Evolutionary conservation across 306 rosid species (phyloP).

Genomic region (Morella rubra): DNA sequence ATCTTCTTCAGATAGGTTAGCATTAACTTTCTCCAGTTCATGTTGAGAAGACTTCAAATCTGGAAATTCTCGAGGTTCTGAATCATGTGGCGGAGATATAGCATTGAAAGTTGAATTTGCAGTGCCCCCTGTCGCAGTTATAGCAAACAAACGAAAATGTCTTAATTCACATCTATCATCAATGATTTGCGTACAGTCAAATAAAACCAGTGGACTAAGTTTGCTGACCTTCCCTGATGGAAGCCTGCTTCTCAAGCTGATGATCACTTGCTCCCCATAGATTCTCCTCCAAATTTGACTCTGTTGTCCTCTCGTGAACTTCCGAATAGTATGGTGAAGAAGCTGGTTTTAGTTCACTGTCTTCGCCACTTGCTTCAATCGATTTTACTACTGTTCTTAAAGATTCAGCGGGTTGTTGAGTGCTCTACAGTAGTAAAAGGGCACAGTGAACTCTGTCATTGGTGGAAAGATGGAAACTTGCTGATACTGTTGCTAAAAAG

Average conservation of each 20-base stretch:
- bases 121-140: constrained; percentile 41
- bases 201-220: neutral
- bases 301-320: constrained; percentile 29
- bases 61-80: constrained; percentile 35
- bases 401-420: constrained; percentile 29
- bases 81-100: constrained; percentile 25
- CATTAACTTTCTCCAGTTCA: constrained; percentile 24
- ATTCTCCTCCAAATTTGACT: constrained; percentile 27
- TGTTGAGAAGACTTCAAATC: constrained; percentile 23
- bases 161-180: neutral
- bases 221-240: constrained; percentile 51
- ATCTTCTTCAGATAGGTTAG: constrained; percentile 31
- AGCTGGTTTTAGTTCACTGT: constrained; percentile 22
- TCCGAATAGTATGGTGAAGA: constrained; percentile 21
- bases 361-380: constrained; percentile 26
- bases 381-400: constrained; percentile 22
- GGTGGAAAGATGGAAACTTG: too few species aligned
- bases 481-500: too few species aligned
- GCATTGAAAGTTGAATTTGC: constrained; percentile 21
- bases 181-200: too few species aligned
- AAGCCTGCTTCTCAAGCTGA: constrained; percentile 35
- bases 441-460: neutral
- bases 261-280: constrained; percentile 23
- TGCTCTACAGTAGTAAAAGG: constrained; percentile 30
- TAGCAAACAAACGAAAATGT: constrained; percentile 29